Evolutionary conservation across 495 filamentous ascomycete genomes (phyloP), one percentile per base, ranked within the genome.

Genomic region (Hypoxylon fragiforme): DNA sequence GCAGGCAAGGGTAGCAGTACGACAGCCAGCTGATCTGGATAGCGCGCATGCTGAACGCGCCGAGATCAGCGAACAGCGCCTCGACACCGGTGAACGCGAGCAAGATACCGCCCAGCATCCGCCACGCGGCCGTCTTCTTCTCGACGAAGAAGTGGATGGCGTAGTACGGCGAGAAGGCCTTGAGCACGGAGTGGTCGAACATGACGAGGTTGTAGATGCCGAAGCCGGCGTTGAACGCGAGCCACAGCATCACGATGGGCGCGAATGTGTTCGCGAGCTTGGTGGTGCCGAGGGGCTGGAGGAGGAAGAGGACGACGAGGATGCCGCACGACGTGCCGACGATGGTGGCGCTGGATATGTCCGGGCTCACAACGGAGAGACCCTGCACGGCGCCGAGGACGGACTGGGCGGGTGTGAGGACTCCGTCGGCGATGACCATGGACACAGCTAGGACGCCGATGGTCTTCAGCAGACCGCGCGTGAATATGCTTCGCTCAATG

Each of bases 71-170:
- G 57, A 89, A 90, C 12, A 90, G 73, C 7, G 87, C 86, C 65
- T 90, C 87, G 12, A 88, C 84, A 11, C 86, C 86, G 6, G 86
- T 89, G 44, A 90, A 90, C 0, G 85, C 80, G 2, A 90, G 79
- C 7, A 90, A 57, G 18, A 87, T 81, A 4, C 86, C 87, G 44
- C 87, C 87, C 15, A 90, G 77, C 55, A 75, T 80, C 46, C 70
- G 75, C 87, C 87, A 90, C 1, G 82, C 87, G 2, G 77, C 65
- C 15, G 76, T 76, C 21, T 78, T 77, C 58, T 89, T 80, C n/a
- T 81, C 74, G 28, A 81, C 60, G 30, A 90, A 77, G 55, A 81
- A 89, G 0, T 75, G 54, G 14, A 83, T 79, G 7, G 83, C 86
- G 48, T 80, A 85, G 38, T 77, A 82, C 0, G 86, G 87, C 19